These are phyloP conservation scores for Ambrosia trifida DNA, from an alignment of 129 eudicot genomes.

Conservation along the genomic window DNA sequence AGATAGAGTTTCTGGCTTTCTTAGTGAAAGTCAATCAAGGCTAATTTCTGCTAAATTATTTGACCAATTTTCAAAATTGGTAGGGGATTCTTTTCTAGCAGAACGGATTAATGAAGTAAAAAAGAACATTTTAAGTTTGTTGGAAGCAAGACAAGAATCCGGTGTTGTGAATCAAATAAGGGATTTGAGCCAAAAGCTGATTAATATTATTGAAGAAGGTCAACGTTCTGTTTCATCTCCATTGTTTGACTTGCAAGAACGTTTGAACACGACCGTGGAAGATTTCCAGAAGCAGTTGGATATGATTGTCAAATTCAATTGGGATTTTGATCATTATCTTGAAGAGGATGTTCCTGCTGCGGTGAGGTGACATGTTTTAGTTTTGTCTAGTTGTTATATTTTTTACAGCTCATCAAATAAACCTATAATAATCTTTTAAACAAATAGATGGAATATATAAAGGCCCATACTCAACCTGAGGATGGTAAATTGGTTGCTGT, in stretches of 20 bases:
- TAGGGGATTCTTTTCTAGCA: constrained; percentile 59
- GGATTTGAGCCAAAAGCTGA: constrained; percentile 74
- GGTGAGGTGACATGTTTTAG: constrained; percentile 86
- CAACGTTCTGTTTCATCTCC: constrained; percentile 87
- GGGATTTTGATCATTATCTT: constrained; percentile 97
- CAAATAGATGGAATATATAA: constrained; percentile 79
- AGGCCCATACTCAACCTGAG: constrained; percentile 61
- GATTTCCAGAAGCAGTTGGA: constrained; percentile 93
- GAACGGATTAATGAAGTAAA: constrained; percentile 68
- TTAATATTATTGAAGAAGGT: constrained; percentile 72
- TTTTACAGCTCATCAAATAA: neutral
- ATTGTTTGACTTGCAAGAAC: constrained; percentile 70
- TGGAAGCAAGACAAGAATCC: constrained; percentile 70
- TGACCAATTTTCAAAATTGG: constrained; percentile 68
- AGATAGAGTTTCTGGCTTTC: constrained; percentile 82
- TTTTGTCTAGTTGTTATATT: neutral
- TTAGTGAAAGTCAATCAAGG: constrained; percentile 75
- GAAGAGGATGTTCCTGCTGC: constrained; percentile 98
- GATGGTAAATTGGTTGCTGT: constrained; percentile 83
- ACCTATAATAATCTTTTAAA: constrained; percentile 7
- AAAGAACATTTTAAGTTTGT: constrained; percentile 54
- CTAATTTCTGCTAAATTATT: constrained; percentile 68
- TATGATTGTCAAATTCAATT: constrained; percentile 76
- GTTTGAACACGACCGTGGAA: constrained; percentile 65
- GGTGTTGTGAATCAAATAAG: constrained; percentile 61